Percentiles rank a stretch among this genome's conserved stretches.
Evolutionary conservation across 768 basidiomycete species (phyloP).

Genomic region (Calvatia gigantea): DNA sequence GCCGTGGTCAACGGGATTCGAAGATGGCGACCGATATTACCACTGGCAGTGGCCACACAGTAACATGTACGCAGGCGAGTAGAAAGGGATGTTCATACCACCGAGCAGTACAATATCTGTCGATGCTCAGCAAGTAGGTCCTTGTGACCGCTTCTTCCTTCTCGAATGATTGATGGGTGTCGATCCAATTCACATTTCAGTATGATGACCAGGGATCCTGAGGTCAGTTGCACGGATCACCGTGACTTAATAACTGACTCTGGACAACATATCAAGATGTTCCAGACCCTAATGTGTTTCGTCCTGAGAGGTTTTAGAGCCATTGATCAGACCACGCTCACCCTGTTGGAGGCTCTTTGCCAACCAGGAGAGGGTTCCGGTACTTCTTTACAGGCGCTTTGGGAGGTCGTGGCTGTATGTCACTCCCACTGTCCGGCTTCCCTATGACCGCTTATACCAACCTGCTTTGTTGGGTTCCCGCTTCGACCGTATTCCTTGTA

Average conservation of each 20-base stretch:
- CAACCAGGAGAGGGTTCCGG: conserved; percentile 13
- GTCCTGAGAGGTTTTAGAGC: conserved; percentile 22
- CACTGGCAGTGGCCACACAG: conserved; percentile 31
- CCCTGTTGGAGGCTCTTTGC: too few species aligned
- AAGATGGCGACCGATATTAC: conserved; percentile 23
- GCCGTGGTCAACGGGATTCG: conserved; percentile 17
- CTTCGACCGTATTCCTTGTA: too few species aligned
- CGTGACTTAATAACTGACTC: neutral
- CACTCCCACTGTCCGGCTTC: too few species aligned
- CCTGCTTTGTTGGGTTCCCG: too few species aligned
- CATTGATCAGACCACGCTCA: too few species aligned
- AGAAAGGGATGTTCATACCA: conserved; percentile 32
- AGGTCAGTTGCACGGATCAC: conserved; percentile 5
- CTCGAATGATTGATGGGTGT: neutral
- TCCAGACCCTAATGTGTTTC: conserved; percentile 18
- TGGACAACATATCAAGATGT: conserved; percentile 12
- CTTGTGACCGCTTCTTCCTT: neutral
- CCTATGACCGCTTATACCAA: too few species aligned
- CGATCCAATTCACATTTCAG: conserved; percentile 8
- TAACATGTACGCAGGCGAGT: conserved; percentile 29
- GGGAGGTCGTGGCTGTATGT: too few species aligned
- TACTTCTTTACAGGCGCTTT: too few species aligned
- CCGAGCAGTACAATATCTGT: conserved; percentile 25
- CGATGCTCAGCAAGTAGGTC: conserved; percentile 19
- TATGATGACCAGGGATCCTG: conserved; percentile 20